Evolutionary conservation across 2,329 filamentous ascomycete species (phyloP).

Genomic region (Bipolaris sorokiniana): DNA sequence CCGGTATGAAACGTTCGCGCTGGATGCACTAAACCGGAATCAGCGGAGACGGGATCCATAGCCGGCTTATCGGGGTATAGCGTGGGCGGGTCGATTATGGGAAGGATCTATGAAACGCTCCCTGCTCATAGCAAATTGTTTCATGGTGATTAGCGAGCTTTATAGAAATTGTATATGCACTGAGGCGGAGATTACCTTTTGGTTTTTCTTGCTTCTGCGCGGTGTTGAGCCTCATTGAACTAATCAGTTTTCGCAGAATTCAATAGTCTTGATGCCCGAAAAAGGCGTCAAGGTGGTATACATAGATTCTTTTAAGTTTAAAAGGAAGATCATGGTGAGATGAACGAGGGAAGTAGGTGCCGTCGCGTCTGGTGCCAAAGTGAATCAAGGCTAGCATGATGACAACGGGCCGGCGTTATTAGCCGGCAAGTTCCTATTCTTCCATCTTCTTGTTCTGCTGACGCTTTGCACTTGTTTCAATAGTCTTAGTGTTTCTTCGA

Average conservation of each 20-base stretch:
- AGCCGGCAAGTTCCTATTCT: neutral
- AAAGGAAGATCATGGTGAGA: neutral
- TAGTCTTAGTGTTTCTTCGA: neutral
- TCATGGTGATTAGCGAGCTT: constrained; percentile 16
- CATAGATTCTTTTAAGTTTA: too few relatives aligned
- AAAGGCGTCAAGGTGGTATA: neutral
- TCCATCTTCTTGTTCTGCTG: constrained; percentile 37
- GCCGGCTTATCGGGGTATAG: constrained; percentile 7
- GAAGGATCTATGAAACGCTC: constrained; percentile 21
- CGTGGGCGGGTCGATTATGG: constrained; percentile 15
- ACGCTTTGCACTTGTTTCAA: neutral
- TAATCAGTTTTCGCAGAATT: neutral
- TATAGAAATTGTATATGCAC: constrained; percentile 19
- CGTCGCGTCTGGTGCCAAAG: neutral
- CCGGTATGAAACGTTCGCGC: constrained; percentile 27
- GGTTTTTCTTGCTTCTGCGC: neutral
- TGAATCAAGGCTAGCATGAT: neutral
- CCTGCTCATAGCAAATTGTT: constrained; percentile 26
- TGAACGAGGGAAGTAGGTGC: neutral
- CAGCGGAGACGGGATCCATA: neutral
- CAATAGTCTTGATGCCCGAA: neutral
- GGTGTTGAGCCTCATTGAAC: neutral
- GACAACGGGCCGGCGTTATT: neutral
- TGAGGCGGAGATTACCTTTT: constrained; percentile 5
- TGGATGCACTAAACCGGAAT: constrained; percentile 14